Conservation (phyloP, 75 land plant genomes). For the Pinus albicaulis region DNA sequence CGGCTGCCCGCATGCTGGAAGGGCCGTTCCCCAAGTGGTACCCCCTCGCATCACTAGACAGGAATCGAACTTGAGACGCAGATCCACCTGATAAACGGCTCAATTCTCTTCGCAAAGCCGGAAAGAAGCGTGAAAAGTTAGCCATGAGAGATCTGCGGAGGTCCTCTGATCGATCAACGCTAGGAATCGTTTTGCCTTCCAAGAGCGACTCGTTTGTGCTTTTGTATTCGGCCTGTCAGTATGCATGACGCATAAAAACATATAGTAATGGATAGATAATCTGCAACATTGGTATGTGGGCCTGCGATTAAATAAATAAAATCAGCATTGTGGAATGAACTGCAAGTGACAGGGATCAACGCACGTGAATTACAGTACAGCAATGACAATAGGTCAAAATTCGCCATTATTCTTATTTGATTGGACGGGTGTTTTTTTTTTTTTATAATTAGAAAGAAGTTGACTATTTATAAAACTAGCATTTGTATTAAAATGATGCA, state of each 20-base stretch:
- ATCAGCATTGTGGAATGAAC: too few relatives aligned
- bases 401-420: too few relatives aligned
- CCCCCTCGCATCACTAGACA: slow-evolving; percentile 15
- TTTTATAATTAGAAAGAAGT: too few relatives aligned
- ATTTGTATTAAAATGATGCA: too few relatives aligned
- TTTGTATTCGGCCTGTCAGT: too few relatives aligned
- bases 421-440: too few relatives aligned
- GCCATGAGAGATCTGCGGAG: not conserved
- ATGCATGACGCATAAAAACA: too few relatives aligned
- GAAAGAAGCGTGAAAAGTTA: not conserved
- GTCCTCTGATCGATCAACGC: not conserved
- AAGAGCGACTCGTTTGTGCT: not conserved
- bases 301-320: not conserved
- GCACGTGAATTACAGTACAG: not conserved
- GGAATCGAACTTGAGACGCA: slow-evolving; percentile 1
- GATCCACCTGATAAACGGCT: not conserved
- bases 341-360: not conserved
- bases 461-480: too few relatives aligned
- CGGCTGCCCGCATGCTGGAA: slow-evolving; percentile 84
- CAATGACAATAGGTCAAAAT: too few relatives aligned
- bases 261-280: too few relatives aligned
- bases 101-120: not conserved
- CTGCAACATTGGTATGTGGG: too few relatives aligned
- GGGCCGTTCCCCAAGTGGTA: slow-evolving; percentile 56
- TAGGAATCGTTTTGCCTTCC: not conserved